A percentile compares a stretch with the other conserved stretches of the same genome.
phyloP scores from a whole-genome alignment of 192 early-diverging fungal genomes.

The Pilobolus umbonatus region DNA sequence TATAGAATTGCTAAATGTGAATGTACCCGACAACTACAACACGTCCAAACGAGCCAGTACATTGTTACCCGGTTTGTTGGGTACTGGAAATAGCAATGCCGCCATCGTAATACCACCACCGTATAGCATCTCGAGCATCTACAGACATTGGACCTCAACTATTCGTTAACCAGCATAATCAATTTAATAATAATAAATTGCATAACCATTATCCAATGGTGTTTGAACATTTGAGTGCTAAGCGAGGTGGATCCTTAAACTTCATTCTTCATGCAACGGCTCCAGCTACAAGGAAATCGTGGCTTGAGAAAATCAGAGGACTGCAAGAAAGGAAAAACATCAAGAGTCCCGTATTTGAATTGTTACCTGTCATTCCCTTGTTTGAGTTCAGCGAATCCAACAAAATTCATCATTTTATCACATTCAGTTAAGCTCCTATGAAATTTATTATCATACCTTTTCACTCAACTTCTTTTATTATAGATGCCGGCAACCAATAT shows the following conservation, averaged over 20 bases:
- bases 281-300: slow-evolving; percentile 68
- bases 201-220: slow-evolving; percentile 61
- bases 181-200: slow-evolving; percentile 32
- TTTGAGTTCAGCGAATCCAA: slow-evolving; percentile 35
- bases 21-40: slow-evolving; percentile 13
- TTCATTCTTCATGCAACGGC: slow-evolving; percentile 75
- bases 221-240: slow-evolving; percentile 67
- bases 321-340: slow-evolving; percentile 49
- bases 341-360: slow-evolving; percentile 46
- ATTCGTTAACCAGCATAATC: too few relatives aligned
- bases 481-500: slow-evolving; percentile 52
- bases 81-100: too few relatives aligned
- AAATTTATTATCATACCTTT: not conserved
- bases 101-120: not conserved
- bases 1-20: slow-evolving; percentile 64
- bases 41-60: slow-evolving; percentile 20
- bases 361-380: slow-evolving; percentile 40
- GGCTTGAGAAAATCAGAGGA: slow-evolving; percentile 76
- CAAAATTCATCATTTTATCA: slow-evolving; percentile 51
- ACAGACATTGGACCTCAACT: slow-evolving; percentile 1
- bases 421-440: slow-evolving; percentile 37
- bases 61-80: too few relatives aligned
- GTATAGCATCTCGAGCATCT: slow-evolving; percentile 37
- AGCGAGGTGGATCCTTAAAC: slow-evolving; percentile 36
- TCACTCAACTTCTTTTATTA: not conserved